Evolutionary conservation across 768 basidiomycete genomes (phyloP).

Genomic region (Dacryopinax spathularia): DNA sequence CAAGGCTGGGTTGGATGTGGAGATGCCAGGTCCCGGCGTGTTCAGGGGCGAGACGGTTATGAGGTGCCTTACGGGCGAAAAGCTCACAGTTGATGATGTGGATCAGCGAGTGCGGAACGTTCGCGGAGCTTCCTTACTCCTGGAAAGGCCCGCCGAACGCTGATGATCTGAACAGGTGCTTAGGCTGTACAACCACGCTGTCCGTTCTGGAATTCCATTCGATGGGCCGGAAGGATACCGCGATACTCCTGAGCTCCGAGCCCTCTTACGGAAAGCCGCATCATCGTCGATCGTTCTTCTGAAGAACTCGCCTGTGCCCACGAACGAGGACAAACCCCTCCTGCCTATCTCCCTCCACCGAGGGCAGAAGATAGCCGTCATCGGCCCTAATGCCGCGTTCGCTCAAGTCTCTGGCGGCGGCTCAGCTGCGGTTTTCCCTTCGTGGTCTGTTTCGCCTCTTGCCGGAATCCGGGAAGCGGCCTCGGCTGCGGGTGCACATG

Average conservation of each 20-base stretch:
- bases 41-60: conserved; percentile 12
- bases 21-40: conserved; percentile 27
- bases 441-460: conserved; percentile 23
- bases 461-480: too few relatives aligned
- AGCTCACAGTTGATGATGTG: conserved; percentile 27
- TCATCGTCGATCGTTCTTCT: conserved; percentile 35
- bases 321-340: conserved; percentile 25
- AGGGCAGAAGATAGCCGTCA: conserved; percentile 16
- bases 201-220: conserved; percentile 42
- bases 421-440: conserved; percentile 21
- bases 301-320: too few relatives aligned
- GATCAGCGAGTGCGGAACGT: conserved; percentile 33
- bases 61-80: conserved; percentile 18
- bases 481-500: too few relatives aligned
- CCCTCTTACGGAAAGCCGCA: conserved; percentile 29
- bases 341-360: conserved; percentile 18
- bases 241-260: conserved; percentile 30
- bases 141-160: conserved; percentile 5
- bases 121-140: conserved; percentile 18
- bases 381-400: conserved; percentile 23
- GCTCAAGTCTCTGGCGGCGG: conserved; percentile 23
- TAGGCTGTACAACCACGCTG: conserved; percentile 33
- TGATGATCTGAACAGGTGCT: conserved; percentile 29
- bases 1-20: conserved; percentile 23
- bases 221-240: conserved; percentile 33